Percentiles rank a stretch among this genome's conserved stretches.
Conservation (phyloP, 805 yeast genomes). For the Suhomyces kilbournensis region DNA sequence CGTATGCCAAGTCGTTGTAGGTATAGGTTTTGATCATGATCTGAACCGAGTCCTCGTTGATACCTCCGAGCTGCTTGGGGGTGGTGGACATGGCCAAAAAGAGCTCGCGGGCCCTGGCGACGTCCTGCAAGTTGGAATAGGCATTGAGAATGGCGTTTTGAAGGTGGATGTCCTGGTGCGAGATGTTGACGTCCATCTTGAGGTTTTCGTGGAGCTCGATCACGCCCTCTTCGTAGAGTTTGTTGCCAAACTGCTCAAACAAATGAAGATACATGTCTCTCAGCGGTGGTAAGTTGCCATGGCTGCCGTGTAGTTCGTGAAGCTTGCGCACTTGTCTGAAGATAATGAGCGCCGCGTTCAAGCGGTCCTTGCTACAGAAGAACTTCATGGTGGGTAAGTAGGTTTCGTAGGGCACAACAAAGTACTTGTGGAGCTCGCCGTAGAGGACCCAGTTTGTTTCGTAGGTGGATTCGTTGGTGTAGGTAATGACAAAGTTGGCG, state of each 20-base stretch:
- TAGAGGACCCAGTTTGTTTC: conserved; percentile 61
- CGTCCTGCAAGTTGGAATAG: conserved; percentile 55
- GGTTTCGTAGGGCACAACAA: conserved; percentile 55
- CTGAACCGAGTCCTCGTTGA: conserved; percentile 61
- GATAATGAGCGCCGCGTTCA: conserved; percentile 59
- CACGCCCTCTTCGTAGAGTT: conserved; percentile 62
- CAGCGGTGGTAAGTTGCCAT: conserved; percentile 25
- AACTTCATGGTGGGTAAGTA: conserved; percentile 58
- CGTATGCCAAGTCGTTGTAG: conserved; percentile 51
- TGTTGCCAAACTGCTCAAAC: conserved; percentile 59
- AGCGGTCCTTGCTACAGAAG: conserved; percentile 52
- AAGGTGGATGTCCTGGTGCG: conserved; percentile 51
- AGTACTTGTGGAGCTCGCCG: conserved; percentile 52
- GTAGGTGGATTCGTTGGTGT: conserved; percentile 25
- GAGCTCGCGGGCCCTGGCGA: conserved; percentile 53
- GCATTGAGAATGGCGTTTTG: conserved; percentile 66
- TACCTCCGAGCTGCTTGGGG: conserved; percentile 45
- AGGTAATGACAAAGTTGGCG: conserved; percentile 29
- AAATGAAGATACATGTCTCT: conserved; percentile 57
- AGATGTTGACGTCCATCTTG: conserved; percentile 56
- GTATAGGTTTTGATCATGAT: conserved; percentile 67
- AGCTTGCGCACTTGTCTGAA: conserved; percentile 59
- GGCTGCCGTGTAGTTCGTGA: conserved; percentile 48
- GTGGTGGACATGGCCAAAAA: conserved; percentile 58
- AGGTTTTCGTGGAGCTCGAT: conserved; percentile 58